These are phyloP conservation scores for Lachancea fermentati DNA, from an alignment of 805 yeast genomes.

Conservation along the genomic window DNA sequence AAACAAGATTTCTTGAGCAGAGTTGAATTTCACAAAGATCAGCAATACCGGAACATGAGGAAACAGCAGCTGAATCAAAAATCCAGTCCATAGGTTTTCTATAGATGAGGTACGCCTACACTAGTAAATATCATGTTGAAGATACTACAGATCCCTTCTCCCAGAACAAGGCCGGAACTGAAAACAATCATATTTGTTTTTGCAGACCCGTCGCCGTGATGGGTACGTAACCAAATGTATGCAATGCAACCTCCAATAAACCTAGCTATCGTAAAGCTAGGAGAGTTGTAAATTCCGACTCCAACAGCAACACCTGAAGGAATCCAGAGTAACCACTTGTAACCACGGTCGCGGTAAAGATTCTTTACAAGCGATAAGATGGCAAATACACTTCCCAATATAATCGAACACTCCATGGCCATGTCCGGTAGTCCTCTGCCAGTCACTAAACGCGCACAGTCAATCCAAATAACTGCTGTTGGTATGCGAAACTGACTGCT, in stretches of 20 bases:
- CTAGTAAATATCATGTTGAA: constrained; percentile 74
- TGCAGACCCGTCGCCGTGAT: constrained; percentile 37
- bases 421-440: constrained; percentile 86
- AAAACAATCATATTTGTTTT: constrained; percentile 77
- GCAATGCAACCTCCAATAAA: constrained; percentile 81
- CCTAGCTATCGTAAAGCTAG: constrained; percentile 89
- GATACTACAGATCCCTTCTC: constrained; percentile 88
- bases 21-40: constrained; percentile 47
- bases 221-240: constrained; percentile 46
- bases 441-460: constrained; percentile 86
- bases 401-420: constrained; percentile 54
- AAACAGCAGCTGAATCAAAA: constrained; percentile 31
- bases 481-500: constrained; percentile 79
- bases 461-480: constrained; percentile 95
- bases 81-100: constrained; percentile 7
- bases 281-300: constrained; percentile 89
- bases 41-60: constrained; percentile 36
- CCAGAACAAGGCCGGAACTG: constrained; percentile 87
- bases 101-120: constrained; percentile 57
- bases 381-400: constrained; percentile 66
- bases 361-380: constrained; percentile 60
- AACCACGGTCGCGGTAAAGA: constrained; percentile 41
- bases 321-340: constrained; percentile 43
- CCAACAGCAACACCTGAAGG: constrained; percentile 98
- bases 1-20: constrained; percentile 83